Evolutionary conservation across 805 yeast genomes (phyloP).

Genomic region (Saturnispora saitoi): DNA sequence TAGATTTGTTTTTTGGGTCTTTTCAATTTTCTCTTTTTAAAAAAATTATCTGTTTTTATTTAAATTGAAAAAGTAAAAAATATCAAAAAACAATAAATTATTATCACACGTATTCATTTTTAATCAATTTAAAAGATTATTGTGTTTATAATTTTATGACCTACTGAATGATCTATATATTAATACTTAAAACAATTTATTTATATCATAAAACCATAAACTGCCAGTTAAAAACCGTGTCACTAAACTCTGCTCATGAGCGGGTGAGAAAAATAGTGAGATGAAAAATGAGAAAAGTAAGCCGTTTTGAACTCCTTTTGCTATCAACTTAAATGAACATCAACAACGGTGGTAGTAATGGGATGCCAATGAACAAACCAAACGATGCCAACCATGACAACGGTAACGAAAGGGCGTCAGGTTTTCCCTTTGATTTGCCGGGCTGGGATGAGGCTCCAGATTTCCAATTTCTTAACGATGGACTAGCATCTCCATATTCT

Average conservation of each 20-base stretch:
- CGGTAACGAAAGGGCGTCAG: background rate
- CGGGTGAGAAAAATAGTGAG: background rate
- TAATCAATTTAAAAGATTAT: too few species aligned
- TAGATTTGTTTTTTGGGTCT: too few species aligned
- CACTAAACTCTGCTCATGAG: background rate
- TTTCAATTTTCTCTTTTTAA: too few species aligned
- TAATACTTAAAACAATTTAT: too few species aligned
- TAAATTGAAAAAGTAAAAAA: too few species aligned
- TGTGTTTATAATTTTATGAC: too few species aligned
- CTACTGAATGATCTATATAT: too few species aligned
- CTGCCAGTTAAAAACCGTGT: background rate
- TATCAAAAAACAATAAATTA: too few species aligned
- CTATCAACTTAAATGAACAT: background rate
- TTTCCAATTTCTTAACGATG: slow-evolving; percentile 19
- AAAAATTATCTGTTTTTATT: too few species aligned
- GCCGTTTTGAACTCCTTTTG: background rate
- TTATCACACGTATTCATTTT: too few species aligned
- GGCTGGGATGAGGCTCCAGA: slow-evolving; percentile 26
- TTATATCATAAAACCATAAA: background rate
- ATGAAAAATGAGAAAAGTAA: background rate
- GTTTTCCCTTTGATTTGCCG: slow-evolving; percentile 20
- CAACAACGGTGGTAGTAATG: background rate
- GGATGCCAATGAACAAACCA: background rate
- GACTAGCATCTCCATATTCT: slow-evolving; percentile 12
- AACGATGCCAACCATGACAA: background rate